phyloP scores from a whole-genome alignment of 306 rosid genomes.

The Sesbania bispinosa region DNA sequence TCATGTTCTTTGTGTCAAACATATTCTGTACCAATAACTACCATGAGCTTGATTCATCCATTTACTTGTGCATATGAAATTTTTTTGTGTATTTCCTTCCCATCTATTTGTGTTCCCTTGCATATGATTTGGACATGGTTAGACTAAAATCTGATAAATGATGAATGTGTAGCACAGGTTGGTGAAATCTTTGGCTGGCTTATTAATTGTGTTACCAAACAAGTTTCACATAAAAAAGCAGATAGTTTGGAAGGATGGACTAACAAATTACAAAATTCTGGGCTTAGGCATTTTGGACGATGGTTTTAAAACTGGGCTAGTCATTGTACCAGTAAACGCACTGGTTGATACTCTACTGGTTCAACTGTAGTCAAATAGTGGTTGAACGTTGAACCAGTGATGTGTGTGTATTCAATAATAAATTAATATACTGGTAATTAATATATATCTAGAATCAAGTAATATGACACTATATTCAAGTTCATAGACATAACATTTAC shows the following conservation, averaged over 20 bases:
- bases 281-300: not conserved
- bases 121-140: constrained; percentile 6
- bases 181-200: not conserved
- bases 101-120: not conserved
- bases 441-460: too few relatives aligned
- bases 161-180: not conserved
- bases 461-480: too few relatives aligned
- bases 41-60: not conserved
- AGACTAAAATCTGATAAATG: not conserved
- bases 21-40: not conserved
- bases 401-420: too few relatives aligned
- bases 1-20: constrained; percentile 7
- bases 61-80: not conserved
- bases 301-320: too few relatives aligned
- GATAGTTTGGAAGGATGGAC: not conserved
- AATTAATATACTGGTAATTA: too few relatives aligned
- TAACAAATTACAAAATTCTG: not conserved
- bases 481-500: too few relatives aligned
- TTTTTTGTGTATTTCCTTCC: too few relatives aligned
- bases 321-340: too few relatives aligned
- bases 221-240: not conserved
- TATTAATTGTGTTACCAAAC: not conserved
- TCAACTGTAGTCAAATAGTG: too few relatives aligned
- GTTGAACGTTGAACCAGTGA: too few relatives aligned
- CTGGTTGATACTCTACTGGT: too few relatives aligned